phyloP scores from a whole-genome alignment of 2,329 filamentous ascomycete species.

The Sclerotinia trifoliorum region DNA sequence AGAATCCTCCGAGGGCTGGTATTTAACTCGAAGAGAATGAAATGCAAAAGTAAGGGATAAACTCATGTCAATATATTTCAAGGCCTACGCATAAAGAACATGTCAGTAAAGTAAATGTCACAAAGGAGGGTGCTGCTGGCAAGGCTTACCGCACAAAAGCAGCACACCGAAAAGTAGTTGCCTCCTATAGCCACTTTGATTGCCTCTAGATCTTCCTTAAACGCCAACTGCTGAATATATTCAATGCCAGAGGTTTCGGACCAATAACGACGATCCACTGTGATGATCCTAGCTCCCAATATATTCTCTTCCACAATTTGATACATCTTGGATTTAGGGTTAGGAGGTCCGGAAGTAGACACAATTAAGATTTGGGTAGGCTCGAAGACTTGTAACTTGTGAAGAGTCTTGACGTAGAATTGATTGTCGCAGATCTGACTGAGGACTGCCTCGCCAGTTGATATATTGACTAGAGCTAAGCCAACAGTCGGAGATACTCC shows the following conservation, averaged over 20 bases:
- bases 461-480: slow-evolving; percentile 81
- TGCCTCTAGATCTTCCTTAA: slow-evolving; percentile 74
- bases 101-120: slow-evolving; percentile 19
- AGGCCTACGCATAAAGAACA: slow-evolving; percentile 51
- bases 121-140: neutral
- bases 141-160: slow-evolving; percentile 73
- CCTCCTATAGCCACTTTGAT: slow-evolving; percentile 76
- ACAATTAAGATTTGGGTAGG: slow-evolving; percentile 80
- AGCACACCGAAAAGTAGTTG: slow-evolving; percentile 84
- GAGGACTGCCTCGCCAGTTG: slow-evolving; percentile 78
- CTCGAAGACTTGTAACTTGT: slow-evolving; percentile 79
- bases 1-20: slow-evolving; percentile 82
- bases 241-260: slow-evolving; percentile 75
- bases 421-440: slow-evolving; percentile 93
- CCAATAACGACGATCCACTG: slow-evolving; percentile 78
- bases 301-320: slow-evolving; percentile 73
- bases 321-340: slow-evolving; percentile 70
- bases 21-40: slow-evolving; percentile 83
- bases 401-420: slow-evolving; percentile 82
- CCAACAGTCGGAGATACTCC: slow-evolving; percentile 82
- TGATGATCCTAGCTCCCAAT: slow-evolving; percentile 57
- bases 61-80: slow-evolving; percentile 77
- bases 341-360: slow-evolving; percentile 62
- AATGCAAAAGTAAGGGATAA: slow-evolving; percentile 66
- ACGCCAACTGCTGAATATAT: slow-evolving; percentile 75